Base-by-base conservation (phyloP, 2,329 filamentous ascomycete species). In the Alternaria incomplexa region DNA sequence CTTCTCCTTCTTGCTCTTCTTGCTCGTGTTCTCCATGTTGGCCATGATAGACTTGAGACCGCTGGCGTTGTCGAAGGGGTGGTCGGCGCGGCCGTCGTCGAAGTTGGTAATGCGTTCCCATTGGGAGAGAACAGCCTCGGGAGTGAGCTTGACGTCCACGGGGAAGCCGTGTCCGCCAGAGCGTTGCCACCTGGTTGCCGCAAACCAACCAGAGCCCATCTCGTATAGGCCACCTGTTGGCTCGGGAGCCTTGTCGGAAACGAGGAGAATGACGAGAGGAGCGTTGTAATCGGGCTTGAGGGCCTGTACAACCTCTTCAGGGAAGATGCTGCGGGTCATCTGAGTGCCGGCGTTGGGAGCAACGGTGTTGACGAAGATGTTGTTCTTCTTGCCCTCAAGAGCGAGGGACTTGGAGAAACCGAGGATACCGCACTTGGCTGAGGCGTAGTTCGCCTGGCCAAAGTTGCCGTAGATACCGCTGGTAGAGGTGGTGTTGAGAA, bases 261-360 rank as follows among this genome's bases (percentile, higher is more conserved):
- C 93, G 61, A 99, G 91, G 46, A 94, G 89, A 58, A 95, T 89
- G 55, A 99, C 94, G 40, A 98, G 84, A 64, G 96, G 96, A 56
- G 96, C 96, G 80, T 99, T 94, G 82, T 97, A 98, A 79, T 98
- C 95, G 63, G 96, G 96, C 89, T 98, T 99, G 87, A 99, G 97
- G 48, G 96, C 95, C 85, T 98, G 94, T 17, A 99, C 94, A 84
- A 98, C 89, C 85, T 99, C 96, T 83, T 97, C 93, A 28, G 96
- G 96, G 86, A 99, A 88, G 79, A 99, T 92, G 54, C 92, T 95
- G 71, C 90, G 88, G 59, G 96, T 99, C 92, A 99, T 96, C 78
- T 91, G 90, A 47, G 96, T 99, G 73, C 96, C 96, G 43, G 96
- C 96, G 77, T 98, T 99, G 72, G 96, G 96, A 23, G 96, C 96